Base-by-base conservation (phyloP, 2,329 filamentous ascomycete genomes). In the Nectriaceae sp. region DNA sequence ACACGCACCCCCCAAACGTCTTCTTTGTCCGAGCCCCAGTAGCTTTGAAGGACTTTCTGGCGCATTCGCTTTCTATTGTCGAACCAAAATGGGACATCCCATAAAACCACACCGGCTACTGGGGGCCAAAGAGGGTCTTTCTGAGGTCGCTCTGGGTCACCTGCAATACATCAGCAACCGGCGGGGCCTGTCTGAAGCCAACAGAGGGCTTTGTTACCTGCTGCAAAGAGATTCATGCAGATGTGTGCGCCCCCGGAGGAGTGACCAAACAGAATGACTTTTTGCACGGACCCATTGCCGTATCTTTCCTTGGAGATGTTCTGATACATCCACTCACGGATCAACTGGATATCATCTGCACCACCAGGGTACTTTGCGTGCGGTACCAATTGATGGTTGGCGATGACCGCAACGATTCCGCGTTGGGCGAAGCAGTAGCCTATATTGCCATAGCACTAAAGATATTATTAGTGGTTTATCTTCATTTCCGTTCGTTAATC, bases 21-120 rank as follows among this genome's bases (percentile, higher is more conserved):
- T 21, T 55, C 49, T 16, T 24, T 33, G 26, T 47, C 49, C 10
- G 38, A 42, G 16, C 52, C 52, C 35, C 43, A 55, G 19, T 53
- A 53, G 15, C 35, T 19, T 13, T 40, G 26, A 3, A 55, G n/a
- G 19, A 46, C 42, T 40, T 46, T 48, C 21, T 47, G 44, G 2
- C 53, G 41, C 8, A 55, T 38, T 15, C 50, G 53, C 36, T 37
- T 42, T 19, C 16, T 50, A 5, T 35, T 33, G 42, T 55, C 53
- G 19, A 33, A 55, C 50, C 51, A 54, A 40, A 54, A 56, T 4
- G 53, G 53, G 8, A 49, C 46, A 40, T 40, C 42, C 39, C 49
- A 33, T n/a, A 41, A 46, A 13, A 56, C 40, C 13, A 50, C 47
- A 16, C 53, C 53, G 3, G 53, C 48, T 20, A 56, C 51, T 10